These are phyloP conservation scores for Pseudocercospora musae DNA, from an alignment of 2,329 filamentous ascomycete genomes.

Conservation along the genomic window DNA sequence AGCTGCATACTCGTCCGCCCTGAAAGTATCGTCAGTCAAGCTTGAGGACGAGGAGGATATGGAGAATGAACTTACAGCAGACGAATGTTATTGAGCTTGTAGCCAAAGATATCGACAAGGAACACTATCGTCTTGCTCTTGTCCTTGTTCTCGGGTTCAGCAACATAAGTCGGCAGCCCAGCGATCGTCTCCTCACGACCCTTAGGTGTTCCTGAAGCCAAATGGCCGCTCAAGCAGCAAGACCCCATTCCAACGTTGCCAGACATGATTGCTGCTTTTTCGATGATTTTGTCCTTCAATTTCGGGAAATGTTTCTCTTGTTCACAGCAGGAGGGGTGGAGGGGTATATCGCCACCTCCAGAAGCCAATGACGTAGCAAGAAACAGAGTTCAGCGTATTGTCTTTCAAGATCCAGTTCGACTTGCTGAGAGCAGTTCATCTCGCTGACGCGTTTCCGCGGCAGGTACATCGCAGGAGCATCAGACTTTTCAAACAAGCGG, in stretches of 20 bases:
- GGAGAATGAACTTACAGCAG: slow-evolving; percentile 30
- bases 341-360: background rate
- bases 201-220: slow-evolving; percentile 20
- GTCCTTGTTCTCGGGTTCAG: slow-evolving; percentile 30
- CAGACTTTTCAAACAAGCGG: background rate
- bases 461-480: no score
- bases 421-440: no score
- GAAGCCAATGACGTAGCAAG: background rate
- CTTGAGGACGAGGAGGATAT: no score
- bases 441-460: no score
- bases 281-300: background rate
- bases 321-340: background rate
- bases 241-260: slow-evolving; percentile 40
- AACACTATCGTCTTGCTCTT: slow-evolving; percentile 48
- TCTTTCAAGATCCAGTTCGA: no score
- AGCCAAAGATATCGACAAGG: slow-evolving; percentile 50
- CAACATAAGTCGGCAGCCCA: slow-evolving; percentile 24
- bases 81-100: slow-evolving; percentile 45
- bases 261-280: slow-evolving; percentile 31
- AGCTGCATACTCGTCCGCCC: slow-evolving; percentile 47
- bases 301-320: background rate
- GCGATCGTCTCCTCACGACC: slow-evolving; percentile 19
- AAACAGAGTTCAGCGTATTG: background rate
- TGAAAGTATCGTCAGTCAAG: background rate
- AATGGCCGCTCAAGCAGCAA: slow-evolving; percentile 24